Conservation (phyloP, 257 asterid genomes). For the Plantago major region DNA sequence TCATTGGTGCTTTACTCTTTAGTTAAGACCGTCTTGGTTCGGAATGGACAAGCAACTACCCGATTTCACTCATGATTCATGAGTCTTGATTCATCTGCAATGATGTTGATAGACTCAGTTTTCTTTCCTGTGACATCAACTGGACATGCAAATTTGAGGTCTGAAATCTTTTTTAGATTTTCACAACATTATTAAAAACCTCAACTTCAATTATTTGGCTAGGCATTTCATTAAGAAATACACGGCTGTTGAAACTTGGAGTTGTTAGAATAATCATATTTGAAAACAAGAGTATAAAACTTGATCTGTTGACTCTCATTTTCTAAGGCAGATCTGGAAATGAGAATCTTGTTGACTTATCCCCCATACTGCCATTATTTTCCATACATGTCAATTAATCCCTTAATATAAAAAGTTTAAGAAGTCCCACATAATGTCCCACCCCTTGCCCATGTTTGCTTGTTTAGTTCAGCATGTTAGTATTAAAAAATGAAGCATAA, state of each 20-base stretch:
- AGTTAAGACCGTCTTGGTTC: not conserved
- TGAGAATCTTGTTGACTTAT: constrained; percentile 54
- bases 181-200: not conserved
- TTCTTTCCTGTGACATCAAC: too few species aligned
- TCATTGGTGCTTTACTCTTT: not conserved
- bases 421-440: constrained; percentile 19
- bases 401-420: constrained; percentile 8
- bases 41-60: constrained; percentile 3
- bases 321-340: constrained; percentile 29
- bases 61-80: not conserved
- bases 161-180: not conserved
- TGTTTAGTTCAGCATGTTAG: constrained; percentile 2
- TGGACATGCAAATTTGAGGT: not conserved
- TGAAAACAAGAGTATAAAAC: constrained; percentile 19
- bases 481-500: not conserved
- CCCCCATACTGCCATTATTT: constrained; percentile 17
- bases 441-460: not conserved
- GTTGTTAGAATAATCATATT: constrained; percentile 21
- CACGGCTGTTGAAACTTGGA: constrained; percentile 13
- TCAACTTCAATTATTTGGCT: not conserved
- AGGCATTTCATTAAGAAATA: not conserved
- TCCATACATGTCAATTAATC: constrained; percentile 10
- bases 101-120: too few species aligned
- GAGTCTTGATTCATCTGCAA: too few species aligned
- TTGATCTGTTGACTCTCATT: constrained; percentile 31